phyloP scores from a whole-genome alignment of 2,329 filamentous ascomycete genomes.

The Aspergillus sp. region DNA sequence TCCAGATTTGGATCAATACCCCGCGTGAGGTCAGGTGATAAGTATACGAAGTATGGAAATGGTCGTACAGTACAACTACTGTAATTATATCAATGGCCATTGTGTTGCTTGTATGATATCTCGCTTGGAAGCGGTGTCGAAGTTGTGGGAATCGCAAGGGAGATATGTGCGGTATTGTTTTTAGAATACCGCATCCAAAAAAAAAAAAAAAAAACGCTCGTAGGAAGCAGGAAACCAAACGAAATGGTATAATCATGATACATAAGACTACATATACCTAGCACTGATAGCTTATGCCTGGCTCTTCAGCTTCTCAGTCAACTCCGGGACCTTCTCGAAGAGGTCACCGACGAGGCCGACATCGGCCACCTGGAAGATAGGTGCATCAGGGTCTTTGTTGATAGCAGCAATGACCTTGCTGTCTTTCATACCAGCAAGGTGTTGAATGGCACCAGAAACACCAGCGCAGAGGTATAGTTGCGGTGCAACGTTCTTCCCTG shows the following conservation, averaged over 20 bases:
- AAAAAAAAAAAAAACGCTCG: too few species aligned
- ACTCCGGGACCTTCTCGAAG: conserved; percentile 90
- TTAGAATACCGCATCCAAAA: too few species aligned
- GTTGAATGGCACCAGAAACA: conserved; percentile 95
- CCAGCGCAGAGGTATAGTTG: conserved; percentile 92
- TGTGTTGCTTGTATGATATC: too few species aligned
- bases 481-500: conserved; percentile 95
- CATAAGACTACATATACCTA: conserved; percentile 8
- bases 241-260: conserved; percentile 11
- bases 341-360: conserved; percentile 92
- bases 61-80: background rate
- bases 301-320: conserved; percentile 85
- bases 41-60: background rate
- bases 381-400: conserved; percentile 95
- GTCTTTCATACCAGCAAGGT: conserved; percentile 98
- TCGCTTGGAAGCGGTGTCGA: too few species aligned
- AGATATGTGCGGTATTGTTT: too few species aligned
- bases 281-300: conserved; percentile 10
- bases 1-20: conserved; percentile 10
- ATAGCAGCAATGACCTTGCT: conserved; percentile 99
- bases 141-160: too few species aligned
- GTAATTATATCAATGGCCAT: background rate
- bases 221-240: too few species aligned
- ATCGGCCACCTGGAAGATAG: conserved; percentile 97
- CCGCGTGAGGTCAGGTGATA: background rate